phyloP scores from a whole-genome alignment of 176 grass and related monocot genomes.

The Ensete ventricosum region DNA sequence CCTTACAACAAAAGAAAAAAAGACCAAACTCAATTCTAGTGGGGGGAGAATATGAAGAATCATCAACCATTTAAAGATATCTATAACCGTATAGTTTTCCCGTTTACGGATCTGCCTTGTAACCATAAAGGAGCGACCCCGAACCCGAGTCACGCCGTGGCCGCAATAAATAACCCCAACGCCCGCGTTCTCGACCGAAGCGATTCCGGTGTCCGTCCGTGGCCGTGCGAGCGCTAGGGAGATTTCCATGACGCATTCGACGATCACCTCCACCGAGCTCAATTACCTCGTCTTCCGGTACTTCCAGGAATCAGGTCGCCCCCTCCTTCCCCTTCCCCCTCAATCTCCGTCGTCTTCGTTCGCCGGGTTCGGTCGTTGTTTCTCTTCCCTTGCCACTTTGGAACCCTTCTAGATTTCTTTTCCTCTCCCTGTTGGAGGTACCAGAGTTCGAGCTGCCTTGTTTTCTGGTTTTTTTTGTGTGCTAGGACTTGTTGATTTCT shows the following conservation, averaged over 20 bases:
- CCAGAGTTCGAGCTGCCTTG: not conserved
- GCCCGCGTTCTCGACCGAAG: no score
- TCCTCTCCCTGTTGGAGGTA: not conserved
- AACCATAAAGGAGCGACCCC: no score
- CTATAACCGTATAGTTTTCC: no score
- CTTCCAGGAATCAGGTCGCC: constrained; percentile 81
- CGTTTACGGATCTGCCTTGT: no score
- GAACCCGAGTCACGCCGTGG: no score
- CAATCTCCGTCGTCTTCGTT: not conserved
- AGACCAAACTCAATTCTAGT: no score
- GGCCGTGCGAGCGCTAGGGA: not conserved
- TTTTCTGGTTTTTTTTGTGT: not conserved
- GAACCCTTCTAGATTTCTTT: not conserved
- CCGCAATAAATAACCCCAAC: no score
- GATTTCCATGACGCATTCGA: constrained; percentile 33
- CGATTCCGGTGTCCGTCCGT: not conserved
- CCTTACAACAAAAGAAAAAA: no score
- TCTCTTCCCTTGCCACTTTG: not conserved
- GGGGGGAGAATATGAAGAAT: no score
- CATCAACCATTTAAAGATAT: no score
- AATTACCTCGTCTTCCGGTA: constrained; percentile 93
- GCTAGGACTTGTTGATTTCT: not conserved
- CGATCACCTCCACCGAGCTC: constrained; percentile 68
- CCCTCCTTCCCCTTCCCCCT: not conserved
- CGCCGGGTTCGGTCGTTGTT: not conserved